phyloP scores from a whole-genome alignment of 768 basidiomycete genomes.

The Hebeloma cylindrosporum region DNA sequence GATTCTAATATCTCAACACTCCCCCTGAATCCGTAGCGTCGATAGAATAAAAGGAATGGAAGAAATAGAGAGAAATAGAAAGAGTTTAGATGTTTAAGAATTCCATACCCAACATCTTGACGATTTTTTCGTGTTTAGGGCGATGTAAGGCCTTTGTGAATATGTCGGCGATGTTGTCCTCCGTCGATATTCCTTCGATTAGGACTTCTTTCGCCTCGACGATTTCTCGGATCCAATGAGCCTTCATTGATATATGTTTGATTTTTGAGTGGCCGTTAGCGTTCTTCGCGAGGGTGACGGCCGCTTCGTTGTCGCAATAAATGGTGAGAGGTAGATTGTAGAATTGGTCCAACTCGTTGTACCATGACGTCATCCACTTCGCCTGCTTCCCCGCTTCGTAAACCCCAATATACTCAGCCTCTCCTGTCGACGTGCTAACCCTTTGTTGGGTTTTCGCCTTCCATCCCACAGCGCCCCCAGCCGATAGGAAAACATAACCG shows the following conservation, averaged over 20 bases:
- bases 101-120: too few relatives aligned
- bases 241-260: slow-evolving; percentile 13
- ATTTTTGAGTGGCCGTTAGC: neutral
- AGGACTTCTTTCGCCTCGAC: slow-evolving; percentile 3
- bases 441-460: slow-evolving; percentile 26
- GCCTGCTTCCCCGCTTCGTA: slow-evolving; percentile 28
- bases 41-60: too few relatives aligned
- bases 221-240: slow-evolving; percentile 9
- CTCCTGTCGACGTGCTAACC: slow-evolving; percentile 18
- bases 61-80: too few relatives aligned
- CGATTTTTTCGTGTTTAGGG: too few relatives aligned
- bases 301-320: slow-evolving; percentile 28
- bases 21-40: too few relatives aligned
- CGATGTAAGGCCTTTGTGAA: slow-evolving; percentile 11
- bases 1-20: neutral
- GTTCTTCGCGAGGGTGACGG: slow-evolving; percentile 3
- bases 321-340: slow-evolving; percentile 17
- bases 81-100: too few relatives aligned
- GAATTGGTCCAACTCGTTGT: slow-evolving; percentile 24
- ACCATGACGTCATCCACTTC: slow-evolving; percentile 30
- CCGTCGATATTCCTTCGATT: neutral
- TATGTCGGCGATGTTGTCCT: slow-evolving; percentile 8
- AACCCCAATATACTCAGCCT: slow-evolving; percentile 32
- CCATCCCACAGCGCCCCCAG: slow-evolving; percentile 31
- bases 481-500: slow-evolving; percentile 29